These are phyloP conservation scores for Leishmania gerbilli DNA, from an alignment of 208 protist genomes.

Conservation along the genomic window DNA sequence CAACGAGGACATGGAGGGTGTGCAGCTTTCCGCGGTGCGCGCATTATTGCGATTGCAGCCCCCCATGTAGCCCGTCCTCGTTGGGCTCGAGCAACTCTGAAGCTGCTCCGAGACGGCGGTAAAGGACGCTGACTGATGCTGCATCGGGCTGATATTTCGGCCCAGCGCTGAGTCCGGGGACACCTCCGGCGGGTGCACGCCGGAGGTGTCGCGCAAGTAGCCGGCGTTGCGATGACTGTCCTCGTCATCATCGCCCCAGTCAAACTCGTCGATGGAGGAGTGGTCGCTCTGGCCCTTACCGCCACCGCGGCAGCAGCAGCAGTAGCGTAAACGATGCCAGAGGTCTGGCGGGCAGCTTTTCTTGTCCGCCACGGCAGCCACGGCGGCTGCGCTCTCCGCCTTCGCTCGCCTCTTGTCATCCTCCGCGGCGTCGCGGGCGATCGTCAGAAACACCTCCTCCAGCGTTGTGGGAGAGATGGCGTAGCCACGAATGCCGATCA, in stretches of 20 bases:
- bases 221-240: not conserved
- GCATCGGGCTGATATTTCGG: not conserved
- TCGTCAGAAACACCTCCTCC: constrained; percentile 81
- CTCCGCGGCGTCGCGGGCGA: constrained; percentile 29
- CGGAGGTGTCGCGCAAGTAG: not conserved
- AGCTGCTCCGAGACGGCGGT: not conserved
- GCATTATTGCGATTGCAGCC: not conserved
- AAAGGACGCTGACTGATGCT: not conserved
- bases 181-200: not conserved
- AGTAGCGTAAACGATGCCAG: not conserved
- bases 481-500: constrained; percentile 48
- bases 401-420: constrained; percentile 1
- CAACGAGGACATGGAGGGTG: not conserved
- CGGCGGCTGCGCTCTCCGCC: not conserved
- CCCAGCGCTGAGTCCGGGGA: not conserved
- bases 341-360: not conserved
- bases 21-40: not conserved
- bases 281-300: not conserved
- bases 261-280: not conserved
- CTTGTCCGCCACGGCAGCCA: not conserved
- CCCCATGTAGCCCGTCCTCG: not conserved
- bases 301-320: not conserved
- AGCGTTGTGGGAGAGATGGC: constrained; percentile 64
- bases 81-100: not conserved
- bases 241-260: not conserved